Evolutionary conservation across 2,329 filamentous ascomycete species (phyloP), one percentile per base, ranked within the genome.

Genomic region (Myriosclerotinia duriaeana): DNA sequence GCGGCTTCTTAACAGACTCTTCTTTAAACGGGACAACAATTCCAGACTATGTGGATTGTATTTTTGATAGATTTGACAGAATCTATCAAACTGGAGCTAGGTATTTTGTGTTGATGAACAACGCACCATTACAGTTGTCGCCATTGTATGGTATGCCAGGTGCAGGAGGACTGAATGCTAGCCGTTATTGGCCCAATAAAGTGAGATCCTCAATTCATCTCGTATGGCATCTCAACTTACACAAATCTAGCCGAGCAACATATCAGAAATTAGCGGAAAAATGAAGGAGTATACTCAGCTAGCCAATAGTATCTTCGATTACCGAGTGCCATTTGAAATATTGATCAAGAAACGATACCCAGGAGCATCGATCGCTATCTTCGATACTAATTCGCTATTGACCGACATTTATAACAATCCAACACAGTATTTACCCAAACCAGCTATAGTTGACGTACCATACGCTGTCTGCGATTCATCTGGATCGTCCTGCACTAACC

Each of bases 101-200:
- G 15, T 86, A 86, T 67, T 92, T 93, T 69, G 87, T 93, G 2
- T 79, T 94, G 20, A 81, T 92, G 78, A 92, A 92, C 74, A 77
- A 84, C 17, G 85, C 83, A 0, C 90, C 91, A 0, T 79, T 93
- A 55, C 81, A 93, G 59, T 77, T 88, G n/a, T 79, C 85, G 1
- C 90, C 90, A 0, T 78, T 89, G 66, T 94, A 93, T 74, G 85
- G 84, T 0, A 72, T 79, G 42, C 76, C 77, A 3, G 79, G 79
- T 53, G 71, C 75, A 36, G 81, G 82, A 40, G 83, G 82, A 15
- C 70, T 76, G 3, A 74, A 73, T 5, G 72, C 80, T 66, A 80
- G 77, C 68, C 74, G 77, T 61, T 84, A 81, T 74, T 85, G 82
- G 83, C 64, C 70, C 22, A 69, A 74, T 56, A 76, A 76, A 67